Evolutionary conservation across 2,329 filamentous ascomycete genomes (phyloP).

Genomic region (Pleomassaria siparia): DNA sequence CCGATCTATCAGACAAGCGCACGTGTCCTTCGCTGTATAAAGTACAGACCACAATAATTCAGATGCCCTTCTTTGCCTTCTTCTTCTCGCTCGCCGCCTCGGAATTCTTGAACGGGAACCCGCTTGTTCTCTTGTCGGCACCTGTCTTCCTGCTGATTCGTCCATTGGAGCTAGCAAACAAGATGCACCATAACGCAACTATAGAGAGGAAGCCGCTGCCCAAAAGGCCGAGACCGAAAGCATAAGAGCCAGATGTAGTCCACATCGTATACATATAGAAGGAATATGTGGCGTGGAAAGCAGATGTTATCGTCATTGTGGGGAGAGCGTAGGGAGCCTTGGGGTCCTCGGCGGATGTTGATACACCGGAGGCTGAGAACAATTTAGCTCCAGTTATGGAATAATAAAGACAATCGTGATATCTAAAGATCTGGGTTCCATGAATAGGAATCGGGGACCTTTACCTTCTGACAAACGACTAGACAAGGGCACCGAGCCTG

Average conservation of each 20-base stretch:
- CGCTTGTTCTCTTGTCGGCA: constrained; percentile 66
- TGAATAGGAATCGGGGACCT: background rate
- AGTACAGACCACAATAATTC: no score
- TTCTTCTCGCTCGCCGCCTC: constrained; percentile 57
- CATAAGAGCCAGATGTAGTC: constrained; percentile 56
- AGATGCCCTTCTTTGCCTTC: constrained; percentile 19
- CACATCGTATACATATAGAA: constrained; percentile 67
- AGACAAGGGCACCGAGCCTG: constrained; percentile 68
- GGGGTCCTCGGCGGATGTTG: constrained; percentile 39
- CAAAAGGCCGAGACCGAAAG: constrained; percentile 62
- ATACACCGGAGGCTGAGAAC: constrained; percentile 34
- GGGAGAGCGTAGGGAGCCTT: constrained; percentile 59
- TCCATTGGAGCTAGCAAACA: constrained; percentile 60
- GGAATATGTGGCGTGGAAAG: constrained; percentile 63
- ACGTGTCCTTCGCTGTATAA: no score
- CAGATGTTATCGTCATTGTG: constrained; percentile 64
- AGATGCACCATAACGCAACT: constrained; percentile 65
- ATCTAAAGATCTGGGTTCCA: no score
- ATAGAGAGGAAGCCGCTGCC: constrained; percentile 60
- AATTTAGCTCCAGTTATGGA: no score
- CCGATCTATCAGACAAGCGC: no score
- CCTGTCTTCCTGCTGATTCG: constrained; percentile 64
- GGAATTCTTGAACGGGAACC: constrained; percentile 65
- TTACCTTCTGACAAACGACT: constrained; percentile 46
- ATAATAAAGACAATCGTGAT: no score